Base-by-base conservation (phyloP, 257 asterid genomes). In the Lithospermum erythrorhizon region DNA sequence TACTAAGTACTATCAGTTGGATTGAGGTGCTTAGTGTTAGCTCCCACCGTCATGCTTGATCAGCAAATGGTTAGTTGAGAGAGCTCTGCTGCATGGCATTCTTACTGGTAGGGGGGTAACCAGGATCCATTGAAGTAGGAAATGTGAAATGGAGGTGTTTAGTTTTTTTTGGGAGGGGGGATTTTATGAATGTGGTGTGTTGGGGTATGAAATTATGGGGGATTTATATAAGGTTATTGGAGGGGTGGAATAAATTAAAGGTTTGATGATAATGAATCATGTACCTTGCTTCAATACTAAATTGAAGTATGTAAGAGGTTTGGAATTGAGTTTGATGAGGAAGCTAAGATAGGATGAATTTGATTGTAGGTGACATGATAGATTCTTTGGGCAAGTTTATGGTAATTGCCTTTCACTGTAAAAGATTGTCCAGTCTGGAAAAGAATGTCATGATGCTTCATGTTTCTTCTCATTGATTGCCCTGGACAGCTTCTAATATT, bases 241-340 rank as follows among this genome's bases (percentile, higher is more conserved):
- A 11, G 16, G 30, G 25, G 6, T 58, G 14, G 30, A 61, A 63
- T 61, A 69, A 83, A 72, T 60, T 79, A 82, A 85, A 79, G 82
- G 68, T 41, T 53, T 53, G 51, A 41, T 41, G 17, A 5, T 25
- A 41, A 35, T 68, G 90, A 75, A 86, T 80, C 82, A 49, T 65
- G 77, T 75, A 20, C 93, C 69, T 86, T 87, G 82, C 95, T 87
- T 87, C 70, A 21, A 55, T 41, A 76, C 63, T 60, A 76, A 79
- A 66, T 57, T 77, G 75, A 58, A 65, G 78, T 73, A 52, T 58
- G 8, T 25, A 48, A 57, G 69, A 62, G 75, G 76, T 78, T 76
- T 72, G 78, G 86, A 79, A 83, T 83, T 72, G 62, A 25, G 10
- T 41, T 47, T 11, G 21, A 6, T 19, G 10, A 4, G 6, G 15